Conservation (phyloP, 139 green algal genomes). For the Picochlorum sp. region DNA sequence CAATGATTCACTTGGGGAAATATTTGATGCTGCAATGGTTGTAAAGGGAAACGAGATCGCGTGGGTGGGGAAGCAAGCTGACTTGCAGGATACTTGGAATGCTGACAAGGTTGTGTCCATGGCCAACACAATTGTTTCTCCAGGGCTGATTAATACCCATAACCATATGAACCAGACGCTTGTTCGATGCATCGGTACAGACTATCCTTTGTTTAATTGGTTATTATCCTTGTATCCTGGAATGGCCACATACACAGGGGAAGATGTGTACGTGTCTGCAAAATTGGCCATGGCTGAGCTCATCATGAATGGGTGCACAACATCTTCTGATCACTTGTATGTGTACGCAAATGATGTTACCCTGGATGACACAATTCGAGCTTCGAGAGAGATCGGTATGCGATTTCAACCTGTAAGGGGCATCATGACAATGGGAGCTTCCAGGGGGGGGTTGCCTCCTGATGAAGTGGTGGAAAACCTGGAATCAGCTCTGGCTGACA, state of each 20-base stretch:
- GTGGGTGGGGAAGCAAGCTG: constrained; percentile 40
- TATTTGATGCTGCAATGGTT: constrained; percentile 43
- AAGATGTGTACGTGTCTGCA: constrained; percentile 36
- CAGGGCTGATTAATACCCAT: constrained; percentile 65
- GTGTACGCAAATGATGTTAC: constrained; percentile 59
- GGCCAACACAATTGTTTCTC: constrained; percentile 35
- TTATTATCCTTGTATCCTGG: constrained; percentile 47
- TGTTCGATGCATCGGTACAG: constrained; percentile 56
- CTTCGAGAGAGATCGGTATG: constrained; percentile 43
- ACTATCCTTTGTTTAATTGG: constrained; percentile 52
- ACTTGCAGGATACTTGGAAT: constrained; percentile 25
- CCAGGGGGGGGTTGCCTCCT: constrained; percentile 36
- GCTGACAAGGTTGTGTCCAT: constrained; percentile 9
- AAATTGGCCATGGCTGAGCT: constrained; percentile 58
- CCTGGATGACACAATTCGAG: constrained; percentile 49
- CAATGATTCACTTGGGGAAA: constrained; percentile 41
- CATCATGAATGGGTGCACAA: constrained; percentile 53
- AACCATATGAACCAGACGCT: constrained; percentile 62
- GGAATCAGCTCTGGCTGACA: constrained; percentile 42
- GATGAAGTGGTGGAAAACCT: constrained; percentile 50
- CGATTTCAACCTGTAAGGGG: constrained; percentile 61
- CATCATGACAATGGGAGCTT: constrained; percentile 48
- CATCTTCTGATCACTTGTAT: constrained; percentile 56
- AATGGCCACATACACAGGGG: constrained; percentile 40
- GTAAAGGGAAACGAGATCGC: constrained; percentile 45